Base-by-base conservation (phyloP, 2,329 filamentous ascomycete species). In the Botrytis elliptica region DNA sequence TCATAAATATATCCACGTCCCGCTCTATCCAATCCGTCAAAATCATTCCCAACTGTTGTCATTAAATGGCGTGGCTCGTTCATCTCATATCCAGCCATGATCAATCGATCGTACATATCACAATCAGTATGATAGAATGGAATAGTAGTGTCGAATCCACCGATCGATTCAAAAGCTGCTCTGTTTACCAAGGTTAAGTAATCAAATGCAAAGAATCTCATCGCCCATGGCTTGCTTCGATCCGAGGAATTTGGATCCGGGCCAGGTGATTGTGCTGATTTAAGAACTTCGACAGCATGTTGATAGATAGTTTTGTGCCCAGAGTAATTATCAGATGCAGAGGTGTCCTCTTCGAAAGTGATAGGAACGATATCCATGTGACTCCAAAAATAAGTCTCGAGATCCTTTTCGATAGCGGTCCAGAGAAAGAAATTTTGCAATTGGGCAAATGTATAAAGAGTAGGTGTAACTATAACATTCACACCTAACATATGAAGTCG, bases 91-190 rank as follows among this genome's bases (percentile, higher is more conserved):
- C 84, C 82, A 22, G 79, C 81, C 85, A 87, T 87, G 9, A 76
- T 74, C n/a, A 88, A 76, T 5, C 86, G 83, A 10, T 81, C 81
- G 77, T 88, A 86, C 82, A 87, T 85, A 78, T 89, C 87, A 80
- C 87, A 89, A 77, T 90, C 88, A 49, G 85, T 87, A 74, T 85
- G 83, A 78, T 89, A 89, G 77, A 86, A 90, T 0, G 88, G 86
- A 59, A 90, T 89, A 73, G 86, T 80, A 0, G 85, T 85, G 77
- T 90, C 88, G 86, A 88, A 90, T 0, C 84, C 86, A 33, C 88
- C 84, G 5, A 79, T 52, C 0, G 75, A 84, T 75, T 85, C 83
- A 77, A 85, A 85, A 0, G 87, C 85, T 12, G 79, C 82, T 18
- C 85, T 85, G 77, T 90, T 89, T 60, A 90, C 86, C 1, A 89